Conservation (phyloP, 345 rosid genomes). For the Eucalyptus erythrocorys region DNA sequence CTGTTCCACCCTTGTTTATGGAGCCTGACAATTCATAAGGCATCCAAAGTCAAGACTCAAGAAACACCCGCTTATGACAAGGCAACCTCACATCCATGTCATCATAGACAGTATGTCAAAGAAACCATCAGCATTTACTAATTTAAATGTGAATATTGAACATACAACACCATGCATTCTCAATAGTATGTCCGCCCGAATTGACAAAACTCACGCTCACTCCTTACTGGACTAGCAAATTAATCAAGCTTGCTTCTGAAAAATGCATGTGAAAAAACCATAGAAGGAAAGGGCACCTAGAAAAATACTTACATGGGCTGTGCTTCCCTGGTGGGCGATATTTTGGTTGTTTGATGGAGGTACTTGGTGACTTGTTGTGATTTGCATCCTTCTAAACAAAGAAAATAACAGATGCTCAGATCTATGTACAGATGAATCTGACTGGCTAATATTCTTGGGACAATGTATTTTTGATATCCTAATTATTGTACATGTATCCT, state of each 20-base stretch:
- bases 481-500: background rate
- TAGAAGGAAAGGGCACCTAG: background rate
- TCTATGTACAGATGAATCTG: background rate
- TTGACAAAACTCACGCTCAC: background rate
- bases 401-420: background rate
- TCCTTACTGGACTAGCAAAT: background rate
- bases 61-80: background rate
- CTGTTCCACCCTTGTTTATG: conserved; percentile 21
- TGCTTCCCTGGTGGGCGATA: conserved; percentile 71
- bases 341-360: conserved; percentile 28
- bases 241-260: background rate
- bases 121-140: background rate
- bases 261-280: background rate
- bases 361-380: conserved; percentile 25
- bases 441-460: background rate
- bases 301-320: conserved; percentile 55
- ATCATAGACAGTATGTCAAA: background rate
- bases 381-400: conserved; percentile 25
- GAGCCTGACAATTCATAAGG: conserved; percentile 4
- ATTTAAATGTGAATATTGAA: background rate
- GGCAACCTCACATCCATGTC: background rate
- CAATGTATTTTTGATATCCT: background rate
- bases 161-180: background rate
- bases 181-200: background rate
- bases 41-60: background rate